Conservation (phyloP, 192 early-diverging fungal species). For the Entomortierella lignicola region DNA sequence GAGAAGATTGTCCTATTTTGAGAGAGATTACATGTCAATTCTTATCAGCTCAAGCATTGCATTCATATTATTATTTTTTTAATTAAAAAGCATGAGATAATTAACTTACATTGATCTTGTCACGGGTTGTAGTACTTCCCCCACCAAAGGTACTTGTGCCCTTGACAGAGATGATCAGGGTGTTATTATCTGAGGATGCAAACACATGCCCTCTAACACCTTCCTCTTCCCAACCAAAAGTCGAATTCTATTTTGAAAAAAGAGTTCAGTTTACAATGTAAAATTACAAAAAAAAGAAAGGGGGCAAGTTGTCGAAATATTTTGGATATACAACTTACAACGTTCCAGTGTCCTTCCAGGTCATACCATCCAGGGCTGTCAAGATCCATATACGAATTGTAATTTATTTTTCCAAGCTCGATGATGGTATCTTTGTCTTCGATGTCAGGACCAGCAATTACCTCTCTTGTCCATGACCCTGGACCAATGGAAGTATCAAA, state of each 20-base stretch:
- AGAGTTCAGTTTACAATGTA: neutral
- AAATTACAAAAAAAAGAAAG: neutral
- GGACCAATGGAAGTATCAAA: conserved; percentile 27
- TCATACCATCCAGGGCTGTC: conserved; percentile 74
- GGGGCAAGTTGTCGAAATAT: neutral
- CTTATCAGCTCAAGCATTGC: too few relatives aligned
- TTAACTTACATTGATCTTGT: conserved; percentile 76
- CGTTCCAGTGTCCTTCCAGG: conserved; percentile 72
- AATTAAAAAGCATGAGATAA: neutral
- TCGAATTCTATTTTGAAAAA: conserved; percentile 57
- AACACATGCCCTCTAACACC: conserved; percentile 92
- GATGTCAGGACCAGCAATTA: conserved; percentile 71
- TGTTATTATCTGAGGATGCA: conserved; percentile 69
- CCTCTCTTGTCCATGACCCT: conserved; percentile 30
- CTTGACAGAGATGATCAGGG: conserved; percentile 88
- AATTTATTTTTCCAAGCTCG: conserved; percentile 82
- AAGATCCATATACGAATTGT: conserved; percentile 84
- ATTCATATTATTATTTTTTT: too few relatives aligned
- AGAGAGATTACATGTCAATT: neutral
- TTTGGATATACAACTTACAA: conserved; percentile 54
- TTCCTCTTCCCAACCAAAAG: conserved; percentile 80
- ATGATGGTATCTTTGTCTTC: conserved; percentile 78
- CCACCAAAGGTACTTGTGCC: conserved; percentile 81
- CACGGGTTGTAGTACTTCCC: conserved; percentile 76
- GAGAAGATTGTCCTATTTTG: conserved; percentile 84